Base-by-base conservation (phyloP, 2,329 filamentous ascomycete species). In the Ceratocystiopsis minuta region DNA sequence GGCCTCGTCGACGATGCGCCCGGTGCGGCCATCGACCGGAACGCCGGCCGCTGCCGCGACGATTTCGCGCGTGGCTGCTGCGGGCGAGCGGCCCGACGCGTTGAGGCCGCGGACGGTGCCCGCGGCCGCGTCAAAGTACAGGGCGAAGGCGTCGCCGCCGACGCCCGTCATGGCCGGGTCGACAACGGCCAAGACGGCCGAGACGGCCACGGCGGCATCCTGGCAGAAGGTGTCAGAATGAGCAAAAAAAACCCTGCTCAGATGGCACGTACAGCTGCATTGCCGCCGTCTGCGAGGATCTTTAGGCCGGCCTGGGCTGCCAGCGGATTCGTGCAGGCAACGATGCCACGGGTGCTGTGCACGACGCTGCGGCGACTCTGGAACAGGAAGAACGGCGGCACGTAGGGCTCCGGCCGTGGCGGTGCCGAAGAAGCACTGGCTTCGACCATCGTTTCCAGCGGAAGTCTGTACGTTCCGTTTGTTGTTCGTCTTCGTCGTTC, bases 61-160 rank as follows among this genome's bases (percentile, higher is more conserved):
- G 18, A 66, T 67, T 38, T 85, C 77, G 1, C 88, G 65, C 0
- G 75, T 81, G 43, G 65, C 74, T n/a, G 77, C 75, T 34, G 62
- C 66, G 1, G 81, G 75, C 13, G 85, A 76, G 24, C 86, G 76
- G 16, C 88, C 88, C 1, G 86, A 94, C n/a, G 86, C 88, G 56
- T 96, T 96, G 57, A 95, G 63, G 14, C 84, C 82, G 43, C 75
- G 77, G 6, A 95, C 78, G 49, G 82, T 80, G 34, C 34, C 34
- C n/a, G 10, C 15, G 52, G 78, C 72, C 37, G 83, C 81, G 54
- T 88, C 72, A 63, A 87, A 95, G 65, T 75, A 94, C 24, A 95
- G 72, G 56, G 86, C 85, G 62, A 95, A 96, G 72, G 90, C 84
- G 59, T 96, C 88, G 45, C 88, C 88, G 39, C 88, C 88, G 47